Evolutionary conservation across 2,329 filamentous ascomycete genomes (phyloP).

Genomic region (Colletotrichum falcatum): DNA sequence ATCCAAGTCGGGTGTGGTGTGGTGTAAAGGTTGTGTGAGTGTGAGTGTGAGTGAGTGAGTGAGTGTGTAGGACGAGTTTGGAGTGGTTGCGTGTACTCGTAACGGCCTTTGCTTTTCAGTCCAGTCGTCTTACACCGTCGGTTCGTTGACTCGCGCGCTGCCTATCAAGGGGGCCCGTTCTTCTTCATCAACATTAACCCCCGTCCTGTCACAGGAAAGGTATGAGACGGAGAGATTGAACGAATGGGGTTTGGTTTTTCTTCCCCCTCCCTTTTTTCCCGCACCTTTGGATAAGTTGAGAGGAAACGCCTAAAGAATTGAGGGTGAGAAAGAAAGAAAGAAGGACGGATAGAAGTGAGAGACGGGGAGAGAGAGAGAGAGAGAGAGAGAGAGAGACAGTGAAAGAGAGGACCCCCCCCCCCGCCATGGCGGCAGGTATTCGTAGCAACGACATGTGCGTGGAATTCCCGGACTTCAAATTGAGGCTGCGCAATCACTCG

Average conservation of each 20-base stretch:
- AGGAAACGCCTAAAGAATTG: background rate
- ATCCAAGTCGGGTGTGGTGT: slow-evolving; percentile 1
- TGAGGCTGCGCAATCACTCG: slow-evolving; percentile 37
- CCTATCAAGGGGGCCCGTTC: background rate
- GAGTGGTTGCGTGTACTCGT: slow-evolving; percentile 1
- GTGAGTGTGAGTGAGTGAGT: background rate
- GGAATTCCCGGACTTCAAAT: background rate
- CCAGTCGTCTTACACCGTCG: slow-evolving; percentile 19
- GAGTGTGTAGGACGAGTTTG: background rate
- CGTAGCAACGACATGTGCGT: too few relatives aligned
- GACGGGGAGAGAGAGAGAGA: background rate
- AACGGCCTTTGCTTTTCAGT: background rate
- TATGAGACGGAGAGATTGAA: background rate
- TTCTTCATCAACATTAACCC: background rate
- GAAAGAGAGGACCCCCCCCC: slow-evolving; percentile 10
- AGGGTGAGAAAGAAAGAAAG: background rate
- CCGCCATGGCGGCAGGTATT: too few relatives aligned
- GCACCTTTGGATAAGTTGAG: slow-evolving; percentile 6
- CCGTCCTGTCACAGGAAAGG: background rate
- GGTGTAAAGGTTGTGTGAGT: background rate
- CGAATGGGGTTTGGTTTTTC: background rate
- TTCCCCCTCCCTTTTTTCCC: background rate
- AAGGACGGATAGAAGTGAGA: background rate
- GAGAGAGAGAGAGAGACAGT: background rate
- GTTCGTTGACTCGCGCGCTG: background rate